A percentile compares a stretch with the other conserved stretches of the same genome.
Evolutionary conservation across 495 filamentous ascomycete genomes (phyloP).

Genomic region (Hypoxylon rickii): DNA sequence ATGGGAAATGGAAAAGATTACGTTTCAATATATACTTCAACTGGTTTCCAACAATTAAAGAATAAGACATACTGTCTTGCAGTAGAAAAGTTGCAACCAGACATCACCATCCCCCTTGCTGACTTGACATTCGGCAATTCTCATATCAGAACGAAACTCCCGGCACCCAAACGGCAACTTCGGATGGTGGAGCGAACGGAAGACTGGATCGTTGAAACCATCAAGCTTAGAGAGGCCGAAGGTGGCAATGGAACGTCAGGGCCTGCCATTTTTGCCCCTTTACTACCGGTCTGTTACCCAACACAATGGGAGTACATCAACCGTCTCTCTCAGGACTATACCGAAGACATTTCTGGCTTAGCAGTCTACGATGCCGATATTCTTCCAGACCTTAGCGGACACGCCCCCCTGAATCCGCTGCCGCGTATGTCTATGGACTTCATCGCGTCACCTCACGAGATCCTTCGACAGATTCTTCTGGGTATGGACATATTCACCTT

Average conservation of each 20-base stretch:
- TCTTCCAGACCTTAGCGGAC: slow-evolving; percentile 64
- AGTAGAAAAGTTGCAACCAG: slow-evolving; percentile 67
- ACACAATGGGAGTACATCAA: slow-evolving; percentile 78
- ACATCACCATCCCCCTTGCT: slow-evolving; percentile 77
- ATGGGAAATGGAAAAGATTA: slow-evolving; percentile 71
- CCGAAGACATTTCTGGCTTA: slow-evolving; percentile 67
- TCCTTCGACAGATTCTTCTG: slow-evolving; percentile 71
- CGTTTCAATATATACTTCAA: slow-evolving; percentile 78
- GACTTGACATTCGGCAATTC: slow-evolving; percentile 63
- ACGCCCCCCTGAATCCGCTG: slow-evolving; percentile 56
- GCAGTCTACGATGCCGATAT: slow-evolving; percentile 78
- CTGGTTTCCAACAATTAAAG: slow-evolving; percentile 75
- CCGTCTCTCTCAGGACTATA: slow-evolving; percentile 58
- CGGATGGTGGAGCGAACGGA: slow-evolving; percentile 89
- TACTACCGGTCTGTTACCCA: slow-evolving; percentile 74
- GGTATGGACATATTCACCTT: slow-evolving; percentile 82
- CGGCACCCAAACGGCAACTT: slow-evolving; percentile 69
- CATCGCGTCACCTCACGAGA: slow-evolving; percentile 69
- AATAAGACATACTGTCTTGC: slow-evolving; percentile 69
- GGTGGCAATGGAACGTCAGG: slow-evolving; percentile 39
- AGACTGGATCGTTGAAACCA: slow-evolving; percentile 67
- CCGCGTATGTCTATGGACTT: slow-evolving; percentile 74
- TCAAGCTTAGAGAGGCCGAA: slow-evolving; percentile 45
- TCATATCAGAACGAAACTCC: slow-evolving; percentile 37
- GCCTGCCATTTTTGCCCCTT: slow-evolving; percentile 71